These are phyloP conservation scores for Alternaria ventricosa DNA, from an alignment of 2,329 filamentous ascomycete species.

Conservation along the genomic window DNA sequence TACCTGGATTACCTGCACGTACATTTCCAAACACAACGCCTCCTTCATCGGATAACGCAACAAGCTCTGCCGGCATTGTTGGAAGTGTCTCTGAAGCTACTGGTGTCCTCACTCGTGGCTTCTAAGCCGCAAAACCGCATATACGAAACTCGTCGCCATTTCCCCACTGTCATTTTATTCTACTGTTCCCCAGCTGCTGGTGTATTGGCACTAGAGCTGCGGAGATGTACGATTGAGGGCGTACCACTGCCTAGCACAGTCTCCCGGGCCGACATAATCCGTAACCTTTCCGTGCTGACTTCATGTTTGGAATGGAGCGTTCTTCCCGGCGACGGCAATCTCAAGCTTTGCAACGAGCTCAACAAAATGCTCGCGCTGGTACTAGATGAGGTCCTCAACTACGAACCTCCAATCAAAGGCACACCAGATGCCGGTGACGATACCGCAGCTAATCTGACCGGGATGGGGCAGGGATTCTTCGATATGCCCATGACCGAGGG, in stretches of 20 bases:
- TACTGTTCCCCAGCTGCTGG: conserved; percentile 47
- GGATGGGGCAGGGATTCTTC: conserved; percentile 37
- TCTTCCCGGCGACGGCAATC: conserved; percentile 44
- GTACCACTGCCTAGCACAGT: conserved; percentile 37
- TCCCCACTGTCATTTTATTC: conserved; percentile 44
- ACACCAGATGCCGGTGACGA: conserved; percentile 19
- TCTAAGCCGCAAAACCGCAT: conserved; percentile 41
- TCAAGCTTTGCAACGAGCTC: conserved; percentile 44
- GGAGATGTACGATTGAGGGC: conserved; percentile 43
- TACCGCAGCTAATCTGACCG: conserved; percentile 6
- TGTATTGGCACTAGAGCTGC: conserved; percentile 42
- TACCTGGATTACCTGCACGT: conserved; percentile 46
- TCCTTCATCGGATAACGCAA: conserved; percentile 42
- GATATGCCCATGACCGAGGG: conserved; percentile 46
- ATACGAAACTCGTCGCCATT: conserved; percentile 41
- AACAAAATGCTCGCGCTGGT: conserved; percentile 47
- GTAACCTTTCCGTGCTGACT: conserved; percentile 45
- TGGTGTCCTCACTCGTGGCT: conserved; percentile 39
- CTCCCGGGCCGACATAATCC: conserved; percentile 44
- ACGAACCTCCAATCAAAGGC: conserved; percentile 34
- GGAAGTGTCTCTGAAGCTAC: conserved; percentile 42
- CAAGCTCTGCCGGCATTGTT: conserved; percentile 40
- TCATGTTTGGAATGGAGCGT: conserved; percentile 46
- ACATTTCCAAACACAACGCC: conserved; percentile 43
- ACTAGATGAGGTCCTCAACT: conserved; percentile 46